Conservation (phyloP, 768 basidiomycete genomes). For the Gyrodon lividus region DNA sequence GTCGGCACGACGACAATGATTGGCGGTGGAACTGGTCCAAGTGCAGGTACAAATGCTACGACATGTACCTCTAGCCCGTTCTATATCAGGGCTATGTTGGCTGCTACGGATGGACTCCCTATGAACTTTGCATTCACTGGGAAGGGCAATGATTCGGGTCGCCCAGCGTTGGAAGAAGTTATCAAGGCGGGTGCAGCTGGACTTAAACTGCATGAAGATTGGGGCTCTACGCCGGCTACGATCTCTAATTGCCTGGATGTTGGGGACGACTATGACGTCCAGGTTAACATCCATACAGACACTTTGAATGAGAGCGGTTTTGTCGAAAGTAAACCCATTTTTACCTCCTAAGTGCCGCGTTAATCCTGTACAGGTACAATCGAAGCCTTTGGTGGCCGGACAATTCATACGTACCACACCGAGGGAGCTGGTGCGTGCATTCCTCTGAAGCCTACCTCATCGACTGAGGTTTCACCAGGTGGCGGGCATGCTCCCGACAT, state of each 20-base stretch:
- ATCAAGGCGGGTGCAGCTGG: slow-evolving; percentile 84
- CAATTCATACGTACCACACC: slow-evolving; percentile 96
- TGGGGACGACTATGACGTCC: slow-evolving; percentile 90
- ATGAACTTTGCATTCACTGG: slow-evolving; percentile 96
- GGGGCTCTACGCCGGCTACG: slow-evolving; percentile 86
- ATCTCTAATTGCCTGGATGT: slow-evolving; percentile 78
- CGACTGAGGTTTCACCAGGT: slow-evolving; percentile 39
- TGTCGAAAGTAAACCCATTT: slow-evolving; percentile 70
- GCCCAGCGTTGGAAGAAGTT: slow-evolving; percentile 72
- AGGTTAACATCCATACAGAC: slow-evolving; percentile 94
- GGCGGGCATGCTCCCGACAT: slow-evolving; percentile 98
- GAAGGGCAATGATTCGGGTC: slow-evolving; percentile 91
- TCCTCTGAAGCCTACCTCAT: not conserved
- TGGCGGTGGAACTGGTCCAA: slow-evolving; percentile 95
- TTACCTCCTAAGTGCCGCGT: not conserved
- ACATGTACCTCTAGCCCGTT: slow-evolving; percentile 88
- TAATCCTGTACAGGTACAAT: slow-evolving; percentile 64
- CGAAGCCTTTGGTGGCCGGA: slow-evolving; percentile 82
- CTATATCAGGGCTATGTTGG: slow-evolving; percentile 88
- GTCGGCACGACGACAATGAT: slow-evolving; percentile 90
- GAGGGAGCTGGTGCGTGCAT: slow-evolving; percentile 80
- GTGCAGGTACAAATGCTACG: slow-evolving; percentile 86
- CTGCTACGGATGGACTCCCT: slow-evolving; percentile 84
- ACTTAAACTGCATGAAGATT: slow-evolving; percentile 96
- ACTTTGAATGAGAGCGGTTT: slow-evolving; percentile 98